phyloP scores from a whole-genome alignment of 139 green algal species.

The Astrephomene gubernaculifera region DNA sequence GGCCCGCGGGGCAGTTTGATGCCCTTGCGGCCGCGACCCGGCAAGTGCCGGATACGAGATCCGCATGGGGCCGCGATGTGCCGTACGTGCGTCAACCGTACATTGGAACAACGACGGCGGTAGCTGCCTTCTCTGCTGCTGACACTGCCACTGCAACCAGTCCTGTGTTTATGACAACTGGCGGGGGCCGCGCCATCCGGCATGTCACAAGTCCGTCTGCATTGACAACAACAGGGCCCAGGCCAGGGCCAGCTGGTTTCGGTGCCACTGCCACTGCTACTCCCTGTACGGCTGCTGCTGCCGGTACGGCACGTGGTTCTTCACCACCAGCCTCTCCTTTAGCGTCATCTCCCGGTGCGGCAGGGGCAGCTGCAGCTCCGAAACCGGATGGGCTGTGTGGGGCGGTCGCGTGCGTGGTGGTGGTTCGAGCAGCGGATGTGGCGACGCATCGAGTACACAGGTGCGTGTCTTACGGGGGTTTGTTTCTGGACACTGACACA shows the following conservation, averaged over 20 bases:
- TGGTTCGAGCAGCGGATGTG: not conserved
- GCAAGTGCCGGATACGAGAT: not conserved
- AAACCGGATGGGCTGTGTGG: not conserved
- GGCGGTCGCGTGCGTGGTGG: conserved; percentile 8
- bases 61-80: not conserved
- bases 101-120: not conserved
- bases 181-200: too few relatives aligned
- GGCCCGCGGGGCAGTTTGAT: not conserved
- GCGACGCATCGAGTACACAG: conserved; percentile 26
- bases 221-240: too few relatives aligned
- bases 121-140: too few relatives aligned
- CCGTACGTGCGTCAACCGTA: conserved; percentile 19
- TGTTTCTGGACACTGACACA: too few relatives aligned
- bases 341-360: too few relatives aligned
- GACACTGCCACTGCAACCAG: too few relatives aligned
- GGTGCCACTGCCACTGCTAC: too few relatives aligned
- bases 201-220: too few relatives aligned
- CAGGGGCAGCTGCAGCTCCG: not conserved
- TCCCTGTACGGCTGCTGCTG: not conserved
- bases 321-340: too few relatives aligned
- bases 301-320: too few relatives aligned
- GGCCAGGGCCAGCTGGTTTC: too few relatives aligned
- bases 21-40: not conserved
- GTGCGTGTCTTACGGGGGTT: not conserved
- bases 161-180: too few relatives aligned